These are phyloP conservation scores for Bocquillonia castaneifolia DNA, from an alignment of 441 rosid genomes.

Conservation along the genomic window DNA sequence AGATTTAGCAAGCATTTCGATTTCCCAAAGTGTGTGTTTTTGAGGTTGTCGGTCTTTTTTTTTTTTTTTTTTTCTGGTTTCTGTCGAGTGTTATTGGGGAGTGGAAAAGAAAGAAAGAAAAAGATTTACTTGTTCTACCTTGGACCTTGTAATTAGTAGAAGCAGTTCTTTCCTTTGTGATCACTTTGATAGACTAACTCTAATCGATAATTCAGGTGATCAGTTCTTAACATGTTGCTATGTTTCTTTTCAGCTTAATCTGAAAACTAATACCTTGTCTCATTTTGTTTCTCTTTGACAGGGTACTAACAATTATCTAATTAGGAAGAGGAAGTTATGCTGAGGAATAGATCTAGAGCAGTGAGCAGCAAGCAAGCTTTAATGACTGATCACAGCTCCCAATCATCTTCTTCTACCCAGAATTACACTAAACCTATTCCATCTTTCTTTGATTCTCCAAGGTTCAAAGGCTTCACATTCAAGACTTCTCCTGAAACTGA, in stretches of 20 bases:
- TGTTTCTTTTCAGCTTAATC: background rate
- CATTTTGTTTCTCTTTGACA: constrained; percentile 6
- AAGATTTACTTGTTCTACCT: background rate
- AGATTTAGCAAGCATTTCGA: constrained; percentile 31
- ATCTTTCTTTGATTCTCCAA: constrained; percentile 51
- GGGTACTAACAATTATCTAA: background rate
- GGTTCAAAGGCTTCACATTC: constrained; percentile 49
- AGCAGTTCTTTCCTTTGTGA: background rate
- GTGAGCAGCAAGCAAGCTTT: constrained; percentile 52
- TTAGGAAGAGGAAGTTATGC: constrained; percentile 33
- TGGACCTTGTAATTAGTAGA: constrained; percentile 6
- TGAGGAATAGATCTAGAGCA: constrained; percentile 56
- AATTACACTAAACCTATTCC: constrained; percentile 26
- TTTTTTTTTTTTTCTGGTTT: background rate
- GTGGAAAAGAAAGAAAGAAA: background rate
- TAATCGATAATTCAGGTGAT: constrained; percentile 18
- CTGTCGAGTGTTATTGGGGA: background rate
- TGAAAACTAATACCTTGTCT: background rate
- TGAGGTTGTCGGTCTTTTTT: background rate
- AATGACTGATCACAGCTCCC: constrained; percentile 53
- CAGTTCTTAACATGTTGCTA: background rate
- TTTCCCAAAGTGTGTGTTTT: constrained; percentile 14
- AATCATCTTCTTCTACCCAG: constrained; percentile 31
- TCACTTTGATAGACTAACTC: constrained; percentile 1
- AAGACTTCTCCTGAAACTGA: constrained; percentile 43